These are phyloP conservation scores for Phlebopus sp. DNA, from an alignment of 1,284 basidiomycete genomes.

Conservation along the genomic window DNA sequence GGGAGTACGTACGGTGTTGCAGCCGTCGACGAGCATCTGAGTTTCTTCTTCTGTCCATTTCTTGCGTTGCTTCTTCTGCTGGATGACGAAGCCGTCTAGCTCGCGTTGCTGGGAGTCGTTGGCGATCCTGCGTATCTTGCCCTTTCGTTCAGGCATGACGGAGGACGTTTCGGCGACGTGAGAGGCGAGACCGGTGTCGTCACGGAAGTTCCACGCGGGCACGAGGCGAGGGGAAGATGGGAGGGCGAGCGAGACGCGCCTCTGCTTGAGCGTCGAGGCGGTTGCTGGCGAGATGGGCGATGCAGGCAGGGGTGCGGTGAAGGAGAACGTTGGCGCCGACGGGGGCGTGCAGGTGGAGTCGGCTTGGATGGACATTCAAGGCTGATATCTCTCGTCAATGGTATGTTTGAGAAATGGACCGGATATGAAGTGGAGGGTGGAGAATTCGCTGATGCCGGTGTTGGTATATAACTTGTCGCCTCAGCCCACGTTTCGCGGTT, in stretches of 20 bases:
- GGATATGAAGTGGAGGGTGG: slow-evolving; percentile 17
- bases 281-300: slow-evolving; percentile 8
- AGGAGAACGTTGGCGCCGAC: slow-evolving; percentile 54
- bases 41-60: slow-evolving; percentile 83
- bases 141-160: slow-evolving; percentile 51
- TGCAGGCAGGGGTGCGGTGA: slow-evolving; percentile 47
- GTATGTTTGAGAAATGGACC: slow-evolving; percentile 4
- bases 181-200: slow-evolving; percentile 62
- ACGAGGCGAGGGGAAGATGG: slow-evolving; percentile 66
- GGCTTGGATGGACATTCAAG: slow-evolving; percentile 13
- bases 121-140: slow-evolving; percentile 50
- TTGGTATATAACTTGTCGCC: slow-evolving; percentile 2
- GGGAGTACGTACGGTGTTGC: slow-evolving; percentile 63
- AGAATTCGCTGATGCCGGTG: slow-evolving; percentile 3
- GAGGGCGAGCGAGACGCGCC: slow-evolving; percentile 70
- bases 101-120: slow-evolving; percentile 37
- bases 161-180: slow-evolving; percentile 37
- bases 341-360: slow-evolving; percentile 24
- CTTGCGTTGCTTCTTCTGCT: slow-evolving; percentile 72
- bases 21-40: slow-evolving; percentile 79
- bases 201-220: slow-evolving; percentile 70
- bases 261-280: slow-evolving; percentile 48
- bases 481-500: slow-evolving; percentile 5
- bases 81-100: slow-evolving; percentile 25
- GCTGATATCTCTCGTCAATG: slow-evolving; percentile 11